Evolutionary conservation across 2,329 filamentous ascomycete genomes (phyloP), one percentile per base, ranked within the genome.

Genomic region (Epichloe amarillans): DNA sequence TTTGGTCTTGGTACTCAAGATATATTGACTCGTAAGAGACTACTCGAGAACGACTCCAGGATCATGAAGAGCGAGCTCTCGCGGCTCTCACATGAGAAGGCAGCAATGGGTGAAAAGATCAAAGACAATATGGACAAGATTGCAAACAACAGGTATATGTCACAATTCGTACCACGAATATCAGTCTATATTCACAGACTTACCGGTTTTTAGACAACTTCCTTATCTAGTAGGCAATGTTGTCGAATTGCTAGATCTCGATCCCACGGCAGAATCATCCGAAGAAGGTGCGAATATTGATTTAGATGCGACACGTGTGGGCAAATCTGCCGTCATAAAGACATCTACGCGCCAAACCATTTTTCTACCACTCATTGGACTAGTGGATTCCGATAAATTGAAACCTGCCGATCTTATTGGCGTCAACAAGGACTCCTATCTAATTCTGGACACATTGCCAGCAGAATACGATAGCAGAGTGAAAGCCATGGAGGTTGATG

Each of bases 61-160:
- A 97, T 98, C 71, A 97, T 98, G 89, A 91, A 86, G 77, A 95
- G 89, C 76, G 93, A 98, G 70, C 89, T 82, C 62, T 90, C 95
- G 66, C 84, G 93, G 60, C 76, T 98, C 72, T 86, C 85, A 62
- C 93, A 98, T 63, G 93, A 98, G 72, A 95, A 95, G 73, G 82
- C 85, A 47, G 84, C 88, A 46, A 98, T 98, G 93, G 83, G 83
- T 52, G 91, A 97, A 70, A 97, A 96, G 76, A 97, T 98, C 70
- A 97, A 96, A 77, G 93, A 98, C 67, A 98, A 98, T 64, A 73
- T 88, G 63, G 94, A 98, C 60, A 98, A 98, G 80, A 98, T 98
- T 63, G 90, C 94, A 59, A 97, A 98, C 72, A 98, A 98, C 75
- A 82, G 89, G 90, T 95, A 74, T 58, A 76, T 50, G 36, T 41